These are phyloP conservation scores for Heliosperma pusillum DNA, from an alignment of 148 eudicot genomes.

Conservation along the genomic window DNA sequence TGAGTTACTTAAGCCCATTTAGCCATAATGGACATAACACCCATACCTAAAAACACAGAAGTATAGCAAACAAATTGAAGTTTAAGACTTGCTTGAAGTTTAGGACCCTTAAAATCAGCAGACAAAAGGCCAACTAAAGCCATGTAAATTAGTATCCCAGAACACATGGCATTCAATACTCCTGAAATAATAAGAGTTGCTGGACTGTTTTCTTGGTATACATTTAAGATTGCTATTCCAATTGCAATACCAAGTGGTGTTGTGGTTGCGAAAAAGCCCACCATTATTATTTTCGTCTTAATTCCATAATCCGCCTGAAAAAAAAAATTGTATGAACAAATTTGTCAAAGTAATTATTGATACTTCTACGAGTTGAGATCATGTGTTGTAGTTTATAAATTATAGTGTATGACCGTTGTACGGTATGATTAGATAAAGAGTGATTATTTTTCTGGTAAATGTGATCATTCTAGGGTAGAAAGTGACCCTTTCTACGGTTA, in stretches of 20 bases:
- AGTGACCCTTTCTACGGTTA: too few relatives aligned
- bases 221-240: slow-evolving; percentile 37
- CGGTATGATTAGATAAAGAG: too few relatives aligned
- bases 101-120: slow-evolving; percentile 48
- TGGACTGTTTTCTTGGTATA: slow-evolving; percentile 51
- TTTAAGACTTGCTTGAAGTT: slow-evolving; percentile 43
- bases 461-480: too few relatives aligned
- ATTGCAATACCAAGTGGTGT: slow-evolving; percentile 56
- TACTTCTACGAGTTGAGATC: too few relatives aligned
- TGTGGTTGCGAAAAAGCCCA: slow-evolving; percentile 46
- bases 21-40: slow-evolving; percentile 60
- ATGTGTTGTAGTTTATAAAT: too few relatives aligned
- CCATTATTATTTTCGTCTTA: slow-evolving; percentile 48
- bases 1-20: slow-evolving; percentile 52
- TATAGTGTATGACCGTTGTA: too few relatives aligned
- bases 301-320: slow-evolving; percentile 43
- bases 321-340: too few relatives aligned
- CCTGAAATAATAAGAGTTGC: slow-evolving; percentile 50
- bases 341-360: too few relatives aligned
- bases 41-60: slow-evolving; percentile 47
- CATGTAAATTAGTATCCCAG: slow-evolving; percentile 60
- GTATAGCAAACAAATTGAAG: slow-evolving; percentile 39
- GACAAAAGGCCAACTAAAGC: slow-evolving; percentile 61
- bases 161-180: slow-evolving; percentile 43
- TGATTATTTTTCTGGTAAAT: too few relatives aligned